Evolutionary conservation across 345 rosid species (phyloP).

Genomic region (Syzygium grande): DNA sequence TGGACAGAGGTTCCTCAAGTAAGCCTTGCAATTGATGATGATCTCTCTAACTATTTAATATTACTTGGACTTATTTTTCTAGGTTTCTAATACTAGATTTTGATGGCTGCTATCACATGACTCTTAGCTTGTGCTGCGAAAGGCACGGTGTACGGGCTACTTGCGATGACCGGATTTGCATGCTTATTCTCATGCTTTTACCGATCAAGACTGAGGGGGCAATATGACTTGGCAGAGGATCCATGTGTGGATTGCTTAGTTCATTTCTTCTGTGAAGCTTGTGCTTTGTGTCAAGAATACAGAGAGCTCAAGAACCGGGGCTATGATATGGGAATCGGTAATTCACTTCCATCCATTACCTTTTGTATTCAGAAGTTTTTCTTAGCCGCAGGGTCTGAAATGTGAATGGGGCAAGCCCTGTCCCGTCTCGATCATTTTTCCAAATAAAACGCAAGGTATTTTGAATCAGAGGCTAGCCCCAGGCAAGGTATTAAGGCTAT

Average conservation of each 20-base stretch:
- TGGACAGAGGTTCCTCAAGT: constrained; percentile 30
- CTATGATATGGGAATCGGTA: constrained; percentile 49
- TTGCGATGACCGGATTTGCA: constrained; percentile 21
- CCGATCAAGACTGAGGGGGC: constrained; percentile 34
- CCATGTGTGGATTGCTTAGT: constrained; percentile 46
- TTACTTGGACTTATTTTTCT: not conserved
- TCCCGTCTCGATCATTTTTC: not conserved
- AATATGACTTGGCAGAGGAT: constrained; percentile 35
- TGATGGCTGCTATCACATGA: not conserved
- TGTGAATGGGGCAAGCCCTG: not conserved
- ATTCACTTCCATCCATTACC: not conserved
- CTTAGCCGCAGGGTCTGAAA: not conserved
- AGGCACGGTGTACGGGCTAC: constrained; percentile 28
- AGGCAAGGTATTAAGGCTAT: not conserved
- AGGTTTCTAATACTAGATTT: not conserved
- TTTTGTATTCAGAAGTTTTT: not conserved
- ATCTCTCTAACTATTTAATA: not conserved
- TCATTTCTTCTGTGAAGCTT: constrained; percentile 35
- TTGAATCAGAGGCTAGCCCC: not conserved
- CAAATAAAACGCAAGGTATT: not conserved
- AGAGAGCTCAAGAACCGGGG: constrained; percentile 41
- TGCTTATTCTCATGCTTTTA: constrained; percentile 34
- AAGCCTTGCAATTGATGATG: constrained; percentile 2
- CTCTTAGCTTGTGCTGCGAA: constrained; percentile 26
- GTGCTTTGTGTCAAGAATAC: constrained; percentile 44